Evolutionary conservation across 495 filamentous ascomycete genomes (phyloP).

Genomic region (Geoglossum glabrum): DNA sequence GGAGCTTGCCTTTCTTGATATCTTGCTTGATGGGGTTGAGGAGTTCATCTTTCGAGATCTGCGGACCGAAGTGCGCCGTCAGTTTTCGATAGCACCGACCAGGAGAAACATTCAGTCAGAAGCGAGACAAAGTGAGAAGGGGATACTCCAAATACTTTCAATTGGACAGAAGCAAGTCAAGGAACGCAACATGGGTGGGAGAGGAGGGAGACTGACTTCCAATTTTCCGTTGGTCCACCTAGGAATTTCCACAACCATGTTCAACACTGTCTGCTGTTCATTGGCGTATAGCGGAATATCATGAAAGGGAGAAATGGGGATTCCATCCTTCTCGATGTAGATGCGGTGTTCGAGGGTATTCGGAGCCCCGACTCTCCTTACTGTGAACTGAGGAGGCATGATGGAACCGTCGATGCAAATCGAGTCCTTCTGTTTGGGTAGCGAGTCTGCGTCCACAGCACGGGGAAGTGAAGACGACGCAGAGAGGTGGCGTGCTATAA

Average conservation of each 20-base stretch:
- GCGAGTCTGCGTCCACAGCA: neutral
- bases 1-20: slow-evolving; percentile 78
- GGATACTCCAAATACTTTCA: neutral
- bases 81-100: neutral
- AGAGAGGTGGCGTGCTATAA: slow-evolving; percentile 5
- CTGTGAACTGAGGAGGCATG: slow-evolving; percentile 34
- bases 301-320: slow-evolving; percentile 87
- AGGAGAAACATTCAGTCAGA: neutral
- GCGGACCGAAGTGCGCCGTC: slow-evolving; percentile 10
- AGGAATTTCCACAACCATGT: slow-evolving; percentile 99
- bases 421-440: slow-evolving; percentile 19
- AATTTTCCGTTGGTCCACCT: slow-evolving; percentile 99
- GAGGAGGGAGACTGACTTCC: slow-evolving; percentile 43
- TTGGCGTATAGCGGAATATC: slow-evolving; percentile 97
- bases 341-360: slow-evolving; percentile 94
- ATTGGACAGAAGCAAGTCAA: neutral
- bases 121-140: neutral
- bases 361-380: slow-evolving; percentile 71
- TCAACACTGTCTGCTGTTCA: slow-evolving; percentile 74
- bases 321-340: slow-evolving; percentile 94
- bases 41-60: slow-evolving; percentile 94
- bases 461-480: neutral
- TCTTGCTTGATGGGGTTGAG: slow-evolving; percentile 96
- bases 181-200: neutral
- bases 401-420: neutral